A percentile compares a stretch with the other conserved stretches of the same genome.
Conservation (phyloP, 1,284 basidiomycete species). For the Cystobasidium slooffiae region DNA sequence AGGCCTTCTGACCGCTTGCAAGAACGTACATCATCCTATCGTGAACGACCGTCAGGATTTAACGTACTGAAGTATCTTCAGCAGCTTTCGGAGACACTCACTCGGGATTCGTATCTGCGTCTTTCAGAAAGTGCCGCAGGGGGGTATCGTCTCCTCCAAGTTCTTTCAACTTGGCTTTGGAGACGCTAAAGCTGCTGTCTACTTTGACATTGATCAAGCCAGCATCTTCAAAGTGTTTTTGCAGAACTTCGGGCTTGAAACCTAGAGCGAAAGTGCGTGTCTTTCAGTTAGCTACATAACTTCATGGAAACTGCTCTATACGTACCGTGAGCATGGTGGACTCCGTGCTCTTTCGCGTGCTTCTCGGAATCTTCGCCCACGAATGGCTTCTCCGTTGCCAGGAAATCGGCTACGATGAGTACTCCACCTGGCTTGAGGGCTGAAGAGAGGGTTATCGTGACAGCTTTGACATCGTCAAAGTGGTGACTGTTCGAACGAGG, state of each 20-base stretch:
- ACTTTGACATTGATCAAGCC: slow-evolving; percentile 4
- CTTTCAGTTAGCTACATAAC: neutral
- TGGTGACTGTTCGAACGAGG: slow-evolving; percentile 4
- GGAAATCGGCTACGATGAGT: slow-evolving; percentile 16
- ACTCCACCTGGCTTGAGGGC: slow-evolving; percentile 14
- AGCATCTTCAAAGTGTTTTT: slow-evolving; percentile 9
- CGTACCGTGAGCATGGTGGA: slow-evolving; percentile 20
- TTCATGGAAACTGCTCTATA: neutral
- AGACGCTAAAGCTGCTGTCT: slow-evolving; percentile 18
- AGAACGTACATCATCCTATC: neutral
- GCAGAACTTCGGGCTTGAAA: slow-evolving; percentile 2
- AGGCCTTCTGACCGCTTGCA: neutral
- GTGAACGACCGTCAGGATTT: too few species aligned
- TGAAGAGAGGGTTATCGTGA: slow-evolving; percentile 6
- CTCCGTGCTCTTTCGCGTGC: slow-evolving; percentile 7
- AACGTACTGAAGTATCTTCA: neutral
- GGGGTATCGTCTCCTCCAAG: slow-evolving; percentile 14
- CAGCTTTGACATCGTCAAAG: slow-evolving; percentile 23
- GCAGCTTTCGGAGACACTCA: neutral
- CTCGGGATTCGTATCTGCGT: slow-evolving; percentile 8
- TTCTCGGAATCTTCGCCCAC: neutral
- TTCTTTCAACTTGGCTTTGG: slow-evolving; percentile 16
- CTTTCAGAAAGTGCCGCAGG: neutral
- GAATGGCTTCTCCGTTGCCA: neutral
- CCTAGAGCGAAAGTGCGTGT: neutral